Evolutionary conservation across 345 rosid genomes (phyloP).

Genomic region (Pistacia vera): DNA sequence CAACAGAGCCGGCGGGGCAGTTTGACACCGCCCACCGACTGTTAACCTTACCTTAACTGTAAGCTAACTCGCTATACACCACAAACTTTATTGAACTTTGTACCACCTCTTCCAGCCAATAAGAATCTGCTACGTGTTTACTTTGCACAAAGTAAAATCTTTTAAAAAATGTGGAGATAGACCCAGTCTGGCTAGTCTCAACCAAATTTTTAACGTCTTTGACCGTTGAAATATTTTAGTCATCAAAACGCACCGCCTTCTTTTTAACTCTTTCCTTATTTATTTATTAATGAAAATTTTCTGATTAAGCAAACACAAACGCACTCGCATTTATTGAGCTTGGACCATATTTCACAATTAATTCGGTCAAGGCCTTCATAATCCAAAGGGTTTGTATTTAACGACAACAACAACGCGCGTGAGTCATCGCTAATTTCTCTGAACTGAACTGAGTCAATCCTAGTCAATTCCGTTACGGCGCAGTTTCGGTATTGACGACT

Average conservation of each 20-base stretch:
- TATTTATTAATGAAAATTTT: no score
- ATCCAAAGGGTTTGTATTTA: background rate
- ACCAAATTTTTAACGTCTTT: constrained; percentile 4
- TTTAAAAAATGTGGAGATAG: background rate
- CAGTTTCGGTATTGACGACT: background rate
- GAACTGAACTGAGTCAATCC: constrained; percentile 1
- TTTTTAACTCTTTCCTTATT: background rate
- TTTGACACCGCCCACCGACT: background rate
- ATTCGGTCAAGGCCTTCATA: background rate
- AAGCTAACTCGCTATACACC: background rate
- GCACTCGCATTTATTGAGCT: background rate
- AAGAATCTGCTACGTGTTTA: background rate
- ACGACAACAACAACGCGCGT: background rate
- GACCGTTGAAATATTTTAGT: constrained; percentile 17
- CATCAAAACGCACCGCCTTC: background rate
- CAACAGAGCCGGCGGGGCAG: background rate
- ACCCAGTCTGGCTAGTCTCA: background rate
- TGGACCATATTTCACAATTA: background rate
- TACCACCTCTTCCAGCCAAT: background rate
- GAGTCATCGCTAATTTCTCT: background rate
- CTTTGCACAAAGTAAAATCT: background rate
- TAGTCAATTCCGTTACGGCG: constrained; percentile 9
- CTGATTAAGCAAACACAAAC: background rate
- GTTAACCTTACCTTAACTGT: background rate
- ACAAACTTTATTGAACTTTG: background rate